These are phyloP conservation scores for Coprinopsis cinerea DNA, from an alignment of 768 basidiomycete species.

Conservation along the genomic window DNA sequence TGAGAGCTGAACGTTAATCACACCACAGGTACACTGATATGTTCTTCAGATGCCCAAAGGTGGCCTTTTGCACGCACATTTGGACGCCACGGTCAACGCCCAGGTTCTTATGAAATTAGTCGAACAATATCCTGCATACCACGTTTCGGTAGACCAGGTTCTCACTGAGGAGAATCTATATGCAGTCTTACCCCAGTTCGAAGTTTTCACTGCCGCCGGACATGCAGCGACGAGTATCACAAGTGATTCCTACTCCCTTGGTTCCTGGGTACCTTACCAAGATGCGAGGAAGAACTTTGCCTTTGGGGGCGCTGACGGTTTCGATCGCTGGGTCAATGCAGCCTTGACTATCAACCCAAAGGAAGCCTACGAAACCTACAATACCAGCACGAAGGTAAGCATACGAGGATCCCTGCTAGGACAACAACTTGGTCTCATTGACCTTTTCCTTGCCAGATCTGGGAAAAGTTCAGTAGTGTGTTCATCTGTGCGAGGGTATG, in stretches of 20 bases:
- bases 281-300: slow-evolving; percentile 51
- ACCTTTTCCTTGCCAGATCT: slow-evolving; percentile 44
- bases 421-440: too few species aligned
- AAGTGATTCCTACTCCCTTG: slow-evolving; percentile 35
- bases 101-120: slow-evolving; percentile 48
- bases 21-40: neutral
- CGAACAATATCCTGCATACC: slow-evolving; percentile 50
- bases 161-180: slow-evolving; percentile 37
- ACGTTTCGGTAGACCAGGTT: slow-evolving; percentile 42
- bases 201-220: slow-evolving; percentile 30
- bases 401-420: too few species aligned
- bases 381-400: slow-evolving; percentile 57
- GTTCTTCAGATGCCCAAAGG: slow-evolving; percentile 71
- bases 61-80: slow-evolving; percentile 64
- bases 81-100: slow-evolving; percentile 67
- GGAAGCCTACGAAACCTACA: slow-evolving; percentile 70
- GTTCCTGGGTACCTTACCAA: slow-evolving; percentile 49
- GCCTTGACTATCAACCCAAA: slow-evolving; percentile 62
- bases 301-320: slow-evolving; percentile 58
- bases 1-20: neutral
- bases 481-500: slow-evolving; percentile 44
- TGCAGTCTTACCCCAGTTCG: slow-evolving; percentile 47
- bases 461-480: slow-evolving; percentile 63
- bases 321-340: slow-evolving; percentile 60
- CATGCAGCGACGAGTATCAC: slow-evolving; percentile 31